These are phyloP conservation scores for Alternaria incomplexa DNA, from an alignment of 2,329 filamentous ascomycete genomes.

Conservation along the genomic window DNA sequence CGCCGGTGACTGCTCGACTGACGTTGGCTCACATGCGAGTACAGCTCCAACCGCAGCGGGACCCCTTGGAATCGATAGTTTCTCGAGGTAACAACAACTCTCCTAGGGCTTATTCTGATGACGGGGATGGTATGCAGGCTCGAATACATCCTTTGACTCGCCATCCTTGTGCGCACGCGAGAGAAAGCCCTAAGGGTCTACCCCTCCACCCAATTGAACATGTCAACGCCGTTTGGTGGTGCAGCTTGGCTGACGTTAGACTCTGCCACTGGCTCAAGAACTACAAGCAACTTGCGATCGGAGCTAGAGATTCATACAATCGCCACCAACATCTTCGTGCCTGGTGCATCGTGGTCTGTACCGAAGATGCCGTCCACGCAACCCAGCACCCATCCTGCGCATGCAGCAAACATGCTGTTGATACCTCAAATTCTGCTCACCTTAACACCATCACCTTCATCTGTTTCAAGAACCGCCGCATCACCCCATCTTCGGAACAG, in stretches of 20 bases:
- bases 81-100: not conserved
- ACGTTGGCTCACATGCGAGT: not conserved
- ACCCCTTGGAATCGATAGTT: not conserved
- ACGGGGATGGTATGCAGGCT: not conserved
- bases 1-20: constrained; percentile 10
- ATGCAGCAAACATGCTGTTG: constrained; percentile 8
- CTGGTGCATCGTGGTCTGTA: constrained; percentile 14
- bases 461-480: constrained; percentile 21
- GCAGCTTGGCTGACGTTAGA: constrained; percentile 39
- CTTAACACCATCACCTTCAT: constrained; percentile 10
- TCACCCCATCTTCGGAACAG: not conserved
- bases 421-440: constrained; percentile 4
- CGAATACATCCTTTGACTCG: not conserved
- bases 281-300: constrained; percentile 1
- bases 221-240: not conserved
- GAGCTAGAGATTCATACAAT: not conserved
- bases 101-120: not conserved
- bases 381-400: constrained; percentile 4
- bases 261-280: constrained; percentile 12
- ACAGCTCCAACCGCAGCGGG: constrained; percentile 2
- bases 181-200: constrained; percentile 13
- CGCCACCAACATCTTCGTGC: constrained; percentile 7
- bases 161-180: constrained; percentile 35
- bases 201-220: constrained; percentile 15
- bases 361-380: not conserved